Conservation (phyloP, 176 grass and related monocot genomes). For the Musa troglodytarum region DNA sequence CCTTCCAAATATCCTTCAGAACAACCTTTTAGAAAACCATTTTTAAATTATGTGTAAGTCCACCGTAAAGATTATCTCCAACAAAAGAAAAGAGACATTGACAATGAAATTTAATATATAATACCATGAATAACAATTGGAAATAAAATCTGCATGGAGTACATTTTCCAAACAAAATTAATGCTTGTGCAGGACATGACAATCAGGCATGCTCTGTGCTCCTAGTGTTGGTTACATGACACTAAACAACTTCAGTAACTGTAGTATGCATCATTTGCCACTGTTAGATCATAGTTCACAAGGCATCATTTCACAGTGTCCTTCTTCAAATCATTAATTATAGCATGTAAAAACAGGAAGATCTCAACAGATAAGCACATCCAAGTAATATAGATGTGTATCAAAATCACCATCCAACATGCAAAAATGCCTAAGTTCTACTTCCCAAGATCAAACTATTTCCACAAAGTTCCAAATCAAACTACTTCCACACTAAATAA, state of each 20-base stretch:
- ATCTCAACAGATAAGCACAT: not conserved
- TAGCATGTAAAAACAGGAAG: not conserved
- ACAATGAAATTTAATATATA: not conserved
- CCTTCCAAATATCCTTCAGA: constrained; percentile 78
- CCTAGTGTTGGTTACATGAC: not conserved
- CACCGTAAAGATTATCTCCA: not conserved
- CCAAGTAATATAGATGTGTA: not conserved
- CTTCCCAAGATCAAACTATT: too few species aligned
- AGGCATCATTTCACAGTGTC: not conserved
- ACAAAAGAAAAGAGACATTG: not conserved
- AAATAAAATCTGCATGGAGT: too few species aligned
- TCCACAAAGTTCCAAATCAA: too few species aligned
- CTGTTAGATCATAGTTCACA: not conserved
- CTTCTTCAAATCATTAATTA: not conserved
- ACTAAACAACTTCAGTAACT: not conserved
- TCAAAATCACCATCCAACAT: not conserved
- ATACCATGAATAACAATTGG: too few species aligned
- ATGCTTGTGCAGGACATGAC: not conserved
- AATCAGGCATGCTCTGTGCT: not conserved
- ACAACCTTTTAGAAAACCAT: constrained; percentile 32
- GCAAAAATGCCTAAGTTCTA: too few species aligned
- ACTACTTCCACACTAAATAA: too few species aligned
- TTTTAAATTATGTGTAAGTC: constrained; percentile 9
- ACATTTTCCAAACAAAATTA: too few species aligned
- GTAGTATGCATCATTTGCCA: not conserved